Evolutionary conservation across 768 basidiomycete genomes (phyloP), one percentile per base, ranked within the genome.

Genomic region (Amanita molliuscula): DNA sequence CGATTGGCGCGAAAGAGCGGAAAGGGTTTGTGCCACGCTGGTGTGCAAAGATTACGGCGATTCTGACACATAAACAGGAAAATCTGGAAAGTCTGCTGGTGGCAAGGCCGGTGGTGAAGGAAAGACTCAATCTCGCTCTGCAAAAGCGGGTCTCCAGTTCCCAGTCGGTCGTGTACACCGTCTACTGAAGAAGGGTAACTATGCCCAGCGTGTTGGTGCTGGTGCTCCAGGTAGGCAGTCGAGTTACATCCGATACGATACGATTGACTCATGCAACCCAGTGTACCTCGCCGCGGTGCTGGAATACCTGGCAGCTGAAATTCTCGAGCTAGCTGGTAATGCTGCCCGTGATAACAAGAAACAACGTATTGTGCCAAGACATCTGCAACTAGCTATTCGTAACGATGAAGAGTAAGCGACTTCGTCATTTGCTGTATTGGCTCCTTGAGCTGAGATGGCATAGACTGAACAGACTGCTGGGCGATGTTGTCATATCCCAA

Each of bases 131-230:
- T 84, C 84, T 1, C 85, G 85, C 55, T 86, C 84, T 10, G 75
- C 82, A 35, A 81, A 77, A 61, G 84, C 85, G 37, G 85, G 85
- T 51, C 81, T 88, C 47, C 85, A 88, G 66, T 87, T 87, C 70
- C 92, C 91, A 40, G 91, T 95, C 60, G 89, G 91, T 72, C 88
- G 92, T 82, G 83, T 93, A 59, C 89, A 91, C 65, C 84, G 89
- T 76, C 76, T 87, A 55, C 67, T 94, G 60, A 88, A 91, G 75
- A 79, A 77, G 65, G 87, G 88, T 54, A 88, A 88, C 71, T 89
- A 88, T 58, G 84, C 88, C 28, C 82, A 83, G 62, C 87, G 91
- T 62, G 80, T 95, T 56, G 91, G 89, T 64, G 81, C 82, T 53
- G 90, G 90, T 67, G 88, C 91, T 57, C 89, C 85, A 61, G 85